These are phyloP conservation scores for Vitis labrusca DNA, from an alignment of 164 flowering plant genomes.

Conservation along the genomic window DNA sequence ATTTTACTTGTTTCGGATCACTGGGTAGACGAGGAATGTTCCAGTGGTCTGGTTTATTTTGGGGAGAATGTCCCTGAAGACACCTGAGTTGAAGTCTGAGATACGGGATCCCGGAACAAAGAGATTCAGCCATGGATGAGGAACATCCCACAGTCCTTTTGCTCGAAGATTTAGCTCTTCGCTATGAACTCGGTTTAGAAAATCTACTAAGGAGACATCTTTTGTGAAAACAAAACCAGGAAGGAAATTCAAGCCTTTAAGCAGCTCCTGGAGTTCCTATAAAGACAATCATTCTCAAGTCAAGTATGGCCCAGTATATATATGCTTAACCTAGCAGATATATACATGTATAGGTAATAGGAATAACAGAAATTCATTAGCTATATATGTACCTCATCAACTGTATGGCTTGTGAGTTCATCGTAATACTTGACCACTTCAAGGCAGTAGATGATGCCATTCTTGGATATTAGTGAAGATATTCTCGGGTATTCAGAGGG, in stretches of 20 bases:
- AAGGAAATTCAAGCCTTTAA: slow-evolving; percentile 41
- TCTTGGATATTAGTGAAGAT: slow-evolving; percentile 32
- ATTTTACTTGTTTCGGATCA: slow-evolving; percentile 56
- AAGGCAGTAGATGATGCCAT: slow-evolving; percentile 59
- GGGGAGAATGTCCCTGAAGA: slow-evolving; percentile 53
- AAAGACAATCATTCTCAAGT: background rate
- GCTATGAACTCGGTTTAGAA: slow-evolving; percentile 58
- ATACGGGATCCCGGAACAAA: slow-evolving; percentile 70
- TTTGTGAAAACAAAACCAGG: slow-evolving; percentile 46
- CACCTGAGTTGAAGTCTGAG: slow-evolving; percentile 51
- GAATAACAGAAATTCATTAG: background rate
- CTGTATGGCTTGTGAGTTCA: slow-evolving; percentile 19
- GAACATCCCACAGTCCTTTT: slow-evolving; percentile 79
- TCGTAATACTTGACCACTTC: slow-evolving; percentile 74
- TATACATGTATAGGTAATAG: too few species aligned
- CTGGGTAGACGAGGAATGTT: slow-evolving; percentile 69
- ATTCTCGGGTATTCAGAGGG: slow-evolving; percentile 41
- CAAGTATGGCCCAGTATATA: too few species aligned
- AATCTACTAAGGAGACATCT: slow-evolving; percentile 54
- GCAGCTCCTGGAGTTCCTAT: slow-evolving; percentile 53
- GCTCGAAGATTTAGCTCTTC: slow-evolving; percentile 57
- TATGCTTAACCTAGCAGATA: background rate
- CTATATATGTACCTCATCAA: slow-evolving; percentile 41
- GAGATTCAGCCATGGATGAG: slow-evolving; percentile 93
- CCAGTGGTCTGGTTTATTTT: slow-evolving; percentile 38